These are phyloP conservation scores for Musa itinerans DNA, from an alignment of 176 grass and related monocot species.

Conservation along the genomic window DNA sequence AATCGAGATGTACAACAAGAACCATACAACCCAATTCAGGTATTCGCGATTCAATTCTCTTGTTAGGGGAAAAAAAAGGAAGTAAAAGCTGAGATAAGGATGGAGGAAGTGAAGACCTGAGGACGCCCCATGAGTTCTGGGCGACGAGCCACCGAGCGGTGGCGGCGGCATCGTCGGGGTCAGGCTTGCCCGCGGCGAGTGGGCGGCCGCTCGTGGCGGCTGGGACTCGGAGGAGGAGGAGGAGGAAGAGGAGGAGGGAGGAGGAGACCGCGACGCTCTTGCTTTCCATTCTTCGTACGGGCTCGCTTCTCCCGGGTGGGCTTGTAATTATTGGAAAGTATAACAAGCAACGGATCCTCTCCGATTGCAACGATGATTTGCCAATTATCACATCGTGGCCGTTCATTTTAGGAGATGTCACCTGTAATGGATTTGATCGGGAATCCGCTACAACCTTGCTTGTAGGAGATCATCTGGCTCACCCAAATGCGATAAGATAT, in stretches of 20 bases:
- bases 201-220: slow-evolving; percentile 12
- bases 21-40: not conserved
- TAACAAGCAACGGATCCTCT: not conserved
- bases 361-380: not conserved
- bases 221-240: slow-evolving; percentile 22
- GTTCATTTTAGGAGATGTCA: not conserved
- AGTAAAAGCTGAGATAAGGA: not conserved
- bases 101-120: slow-evolving; percentile 39
- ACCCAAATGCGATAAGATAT: too few relatives aligned
- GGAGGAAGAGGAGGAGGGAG: slow-evolving; percentile 12
- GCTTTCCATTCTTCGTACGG: not conserved
- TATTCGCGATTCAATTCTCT: too few relatives aligned
- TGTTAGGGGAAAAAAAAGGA: not conserved
- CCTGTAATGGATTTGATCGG: not conserved
- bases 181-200: slow-evolving; percentile 40
- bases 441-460: not conserved
- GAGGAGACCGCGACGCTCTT: not conserved
- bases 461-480: not conserved
- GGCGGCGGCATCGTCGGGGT: slow-evolving; percentile 46
- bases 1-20: too few relatives aligned
- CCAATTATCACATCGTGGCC: not conserved
- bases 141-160: slow-evolving; percentile 77
- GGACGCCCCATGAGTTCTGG: slow-evolving; percentile 82
- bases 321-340: not conserved
- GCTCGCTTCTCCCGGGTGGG: not conserved